Evolutionary conservation across 139 green algal species (phyloP).

Genomic region (Asterochloris erici): DNA sequence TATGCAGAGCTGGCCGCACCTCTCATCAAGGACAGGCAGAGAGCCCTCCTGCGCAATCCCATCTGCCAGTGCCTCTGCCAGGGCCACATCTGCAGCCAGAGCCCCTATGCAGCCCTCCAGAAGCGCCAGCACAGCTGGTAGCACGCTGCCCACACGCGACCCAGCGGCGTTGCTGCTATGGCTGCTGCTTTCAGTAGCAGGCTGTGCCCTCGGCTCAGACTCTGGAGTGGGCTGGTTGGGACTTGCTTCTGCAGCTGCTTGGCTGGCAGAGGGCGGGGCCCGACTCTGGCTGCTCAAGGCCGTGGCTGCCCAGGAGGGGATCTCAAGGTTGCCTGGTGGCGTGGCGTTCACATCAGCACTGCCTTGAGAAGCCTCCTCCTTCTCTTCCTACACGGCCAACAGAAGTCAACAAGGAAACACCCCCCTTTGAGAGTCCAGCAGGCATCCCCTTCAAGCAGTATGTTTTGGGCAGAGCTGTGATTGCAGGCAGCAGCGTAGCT

Average conservation of each 20-base stretch:
- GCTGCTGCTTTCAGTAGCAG: not conserved
- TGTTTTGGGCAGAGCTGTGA: too few species aligned
- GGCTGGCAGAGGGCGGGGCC: not conserved
- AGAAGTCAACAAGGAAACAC: too few species aligned
- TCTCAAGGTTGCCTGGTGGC: not conserved
- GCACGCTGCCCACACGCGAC: conserved; percentile 29
- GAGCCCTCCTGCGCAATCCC: not conserved
- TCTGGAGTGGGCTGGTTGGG: too few species aligned
- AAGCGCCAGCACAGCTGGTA: conserved; percentile 47
- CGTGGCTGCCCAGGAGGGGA: not conserved
- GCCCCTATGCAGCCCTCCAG: conserved; percentile 46
- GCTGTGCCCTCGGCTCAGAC: not conserved
- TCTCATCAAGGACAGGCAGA: not conserved
- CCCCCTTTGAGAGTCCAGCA: too few species aligned
- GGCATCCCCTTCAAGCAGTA: too few species aligned
- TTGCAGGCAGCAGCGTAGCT: too few species aligned
- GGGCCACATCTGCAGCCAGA: conserved; percentile 39
- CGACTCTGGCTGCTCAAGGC: not conserved
- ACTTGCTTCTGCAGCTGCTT: not conserved
- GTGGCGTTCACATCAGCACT: too few species aligned
- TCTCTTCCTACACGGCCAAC: too few species aligned
- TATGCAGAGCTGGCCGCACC: not conserved
- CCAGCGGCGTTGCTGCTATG: not conserved
- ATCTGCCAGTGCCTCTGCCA: not conserved
- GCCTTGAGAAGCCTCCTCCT: too few species aligned